Base-by-base conservation (phyloP, 2,329 filamentous ascomycete genomes). In the Uncinocarpus reesii region DNA sequence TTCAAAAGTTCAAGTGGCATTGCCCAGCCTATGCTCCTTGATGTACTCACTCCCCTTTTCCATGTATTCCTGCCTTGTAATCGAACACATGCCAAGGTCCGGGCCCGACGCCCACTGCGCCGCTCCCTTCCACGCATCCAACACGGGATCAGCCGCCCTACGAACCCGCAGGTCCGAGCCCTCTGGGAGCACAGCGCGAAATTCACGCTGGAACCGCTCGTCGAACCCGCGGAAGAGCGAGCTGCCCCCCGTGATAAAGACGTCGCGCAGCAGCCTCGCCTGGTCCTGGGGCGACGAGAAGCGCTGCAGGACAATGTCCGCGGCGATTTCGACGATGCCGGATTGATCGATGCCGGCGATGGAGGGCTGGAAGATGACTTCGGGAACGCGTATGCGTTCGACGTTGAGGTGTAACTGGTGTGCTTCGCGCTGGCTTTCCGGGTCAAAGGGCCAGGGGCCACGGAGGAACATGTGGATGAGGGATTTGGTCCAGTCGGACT, bases 371-470 rank as follows among this genome's bases (percentile, higher is more conserved):
- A 95, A 95, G 15, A 95, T 77, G 7, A 95, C 83, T 69, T 96
- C 90, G 2, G 89, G 89, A 1, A 94, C 87, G 43, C 89, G 84
- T 65, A 96, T 94, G 48, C 90, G 83, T 72, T 96, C 89, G 47
- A 98, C 87, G 64, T 98, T 98, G 54, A 98, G 79, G 65, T 98
- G 92, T 44, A 98, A 72, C 67, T 96, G 90, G 65, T 88, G 81
- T 15, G 80, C 79, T 68, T 98, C 79, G 15, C 81, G 79, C 57
- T 92, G 84, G 49, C 81, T 85, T 48, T 87, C 80, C 0, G 81
- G 71, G 56, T 96, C 84, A 56, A 88, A 94, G 0, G 90, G 86
- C 57, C 87, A 84, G 0, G 89, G 86, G 0, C 92, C 92, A 47
- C 88, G 84, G 31, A 86, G 71, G 68, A 95, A 98, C 6, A 88